Base-by-base conservation (phyloP, 2,329 filamentous ascomycete genomes). In the Tolypocladium endophyticum region DNA sequence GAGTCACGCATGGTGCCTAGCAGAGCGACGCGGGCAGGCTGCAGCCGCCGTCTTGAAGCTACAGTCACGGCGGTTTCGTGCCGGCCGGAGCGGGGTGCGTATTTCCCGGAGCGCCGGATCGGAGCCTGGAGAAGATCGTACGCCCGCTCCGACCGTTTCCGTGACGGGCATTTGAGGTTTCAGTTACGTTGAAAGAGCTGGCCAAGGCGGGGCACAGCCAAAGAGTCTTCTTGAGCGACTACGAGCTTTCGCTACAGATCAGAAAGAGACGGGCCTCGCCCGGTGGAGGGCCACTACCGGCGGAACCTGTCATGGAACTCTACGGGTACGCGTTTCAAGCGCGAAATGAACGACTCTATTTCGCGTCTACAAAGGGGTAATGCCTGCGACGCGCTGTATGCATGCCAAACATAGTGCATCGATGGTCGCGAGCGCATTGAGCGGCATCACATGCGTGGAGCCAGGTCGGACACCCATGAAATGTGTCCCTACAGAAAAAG, bases 401-500 rank as follows among this genome's bases (percentile, higher is more conserved):
- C 36, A 38, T 35, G 36, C 3, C 8, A 38, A 3, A 38, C 36
- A 38, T 38, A 3, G 36, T 38, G 6, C 36, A 38, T 38, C 11
- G 11, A 38, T 5, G 36, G 11, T 43, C 20, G 39, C 20, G 3
- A 18, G 39, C 5, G 20, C 39, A n/a, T 33, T 11, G 18, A 7
- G 47, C 6, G 18, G 28, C 28, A 20, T 33, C 28, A 28, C 30
- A 7, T 33, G 8, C 18, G 28, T 9, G 43, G 8, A 12, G 18
- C 3, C 9, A 33, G n/a, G 28, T 33, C 11, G 30, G 50, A 54
- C 50, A 36, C 50, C 16, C 18, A 8, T 30, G 18, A n/a, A 58
- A 72, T 78, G 74, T 78, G 62, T 71, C 74, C 76, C 75, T 73
- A 62, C 72, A 77, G 71, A 79, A 80, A 78, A 77, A 77, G 72